Evolutionary conservation across 2,329 filamentous ascomycete species (phyloP).

Genomic region (Hirsutella thompsonii): DNA sequence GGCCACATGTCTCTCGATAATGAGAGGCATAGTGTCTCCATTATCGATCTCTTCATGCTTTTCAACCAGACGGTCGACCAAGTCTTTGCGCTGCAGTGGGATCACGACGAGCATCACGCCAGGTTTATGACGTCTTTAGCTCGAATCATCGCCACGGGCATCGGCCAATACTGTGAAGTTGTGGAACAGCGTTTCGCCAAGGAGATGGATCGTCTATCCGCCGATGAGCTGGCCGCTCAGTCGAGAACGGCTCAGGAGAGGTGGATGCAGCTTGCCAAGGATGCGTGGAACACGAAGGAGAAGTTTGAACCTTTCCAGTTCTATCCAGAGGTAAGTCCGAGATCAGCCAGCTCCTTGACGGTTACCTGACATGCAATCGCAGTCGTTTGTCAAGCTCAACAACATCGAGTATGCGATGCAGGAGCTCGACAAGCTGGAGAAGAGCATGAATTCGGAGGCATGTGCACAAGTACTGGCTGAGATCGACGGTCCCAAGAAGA

Average conservation of each 20-base stretch:
- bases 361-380: slow-evolving; percentile 14
- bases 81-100: slow-evolving; percentile 77
- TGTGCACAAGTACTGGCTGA: slow-evolving; percentile 73
- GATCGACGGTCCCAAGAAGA: slow-evolving; percentile 56
- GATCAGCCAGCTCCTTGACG: not conserved
- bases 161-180: slow-evolving; percentile 83
- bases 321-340: slow-evolving; percentile 61
- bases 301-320: slow-evolving; percentile 96
- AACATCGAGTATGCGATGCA: slow-evolving; percentile 92
- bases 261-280: slow-evolving; percentile 85
- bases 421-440: slow-evolving; percentile 82
- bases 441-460: slow-evolving; percentile 78
- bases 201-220: slow-evolving; percentile 88
- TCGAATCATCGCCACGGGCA: slow-evolving; percentile 69
- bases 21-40: slow-evolving; percentile 81
- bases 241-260: slow-evolving; percentile 79
- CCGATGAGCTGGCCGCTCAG: slow-evolving; percentile 69
- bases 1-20: slow-evolving; percentile 58
- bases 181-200: slow-evolving; percentile 73
- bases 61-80: slow-evolving; percentile 90
- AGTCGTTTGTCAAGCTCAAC: slow-evolving; percentile 97
- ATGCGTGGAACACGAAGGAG: slow-evolving; percentile 83
- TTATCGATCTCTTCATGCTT: slow-evolving; percentile 85
- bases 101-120: slow-evolving; percentile 84
- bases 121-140: slow-evolving; percentile 93